Evolutionary conservation across 345 rosid genomes (phyloP).

Genomic region (Eucalyptus virginea): DNA sequence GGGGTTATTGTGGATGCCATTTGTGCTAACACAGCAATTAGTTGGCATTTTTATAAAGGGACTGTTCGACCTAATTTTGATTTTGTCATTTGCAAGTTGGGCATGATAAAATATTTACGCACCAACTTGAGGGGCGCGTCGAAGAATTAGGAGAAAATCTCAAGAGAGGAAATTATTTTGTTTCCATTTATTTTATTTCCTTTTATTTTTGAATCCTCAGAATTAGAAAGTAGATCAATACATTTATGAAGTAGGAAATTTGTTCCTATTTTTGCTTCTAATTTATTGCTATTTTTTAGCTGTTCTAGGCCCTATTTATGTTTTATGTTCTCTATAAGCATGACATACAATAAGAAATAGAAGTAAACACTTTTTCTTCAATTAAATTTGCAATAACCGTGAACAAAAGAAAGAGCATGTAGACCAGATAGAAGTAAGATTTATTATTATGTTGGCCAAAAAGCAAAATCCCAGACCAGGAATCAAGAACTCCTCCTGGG

Average conservation of each 20-base stretch:
- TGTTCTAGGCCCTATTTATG: background rate
- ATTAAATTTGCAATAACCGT: background rate
- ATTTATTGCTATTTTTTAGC: background rate
- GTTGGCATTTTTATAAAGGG: background rate
- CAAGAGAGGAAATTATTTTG: background rate
- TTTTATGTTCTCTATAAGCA: background rate
- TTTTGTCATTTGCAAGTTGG: too few species aligned
- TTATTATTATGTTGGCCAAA: background rate
- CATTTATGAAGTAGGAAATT: background rate
- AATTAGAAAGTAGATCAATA: background rate
- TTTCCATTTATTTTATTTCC: too few species aligned
- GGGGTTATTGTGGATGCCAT: background rate
- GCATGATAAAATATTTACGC: background rate
- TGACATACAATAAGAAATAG: background rate
- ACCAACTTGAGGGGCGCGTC: background rate
- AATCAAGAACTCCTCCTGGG: background rate
- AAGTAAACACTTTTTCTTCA: background rate
- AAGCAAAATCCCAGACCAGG: background rate
- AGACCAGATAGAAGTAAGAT: background rate
- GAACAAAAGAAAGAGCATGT: background rate
- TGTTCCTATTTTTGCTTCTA: background rate
- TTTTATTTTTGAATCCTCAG: background rate
- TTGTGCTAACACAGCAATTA: background rate
- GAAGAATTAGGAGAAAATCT: background rate
- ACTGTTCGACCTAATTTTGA: too few species aligned